phyloP scores from a whole-genome alignment of 345 rosid species.

The Eucalyptus decipiens region DNA sequence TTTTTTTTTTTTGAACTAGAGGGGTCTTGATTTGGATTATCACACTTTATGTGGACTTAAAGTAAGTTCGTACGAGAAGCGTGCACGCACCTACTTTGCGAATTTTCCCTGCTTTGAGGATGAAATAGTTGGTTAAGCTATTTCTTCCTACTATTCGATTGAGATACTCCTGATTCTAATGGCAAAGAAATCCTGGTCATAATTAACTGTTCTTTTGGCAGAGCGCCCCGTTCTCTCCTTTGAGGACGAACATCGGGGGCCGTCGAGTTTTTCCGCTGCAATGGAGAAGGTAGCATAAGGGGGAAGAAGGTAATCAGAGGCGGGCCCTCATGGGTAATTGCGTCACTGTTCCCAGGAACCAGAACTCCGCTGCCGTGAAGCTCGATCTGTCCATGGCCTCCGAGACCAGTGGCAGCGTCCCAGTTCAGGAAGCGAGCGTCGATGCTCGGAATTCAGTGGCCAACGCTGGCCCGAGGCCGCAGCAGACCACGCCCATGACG shows the following conservation, averaged over 20 bases:
- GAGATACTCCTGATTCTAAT: neutral
- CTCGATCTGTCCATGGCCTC: neutral
- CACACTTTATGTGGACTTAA: neutral
- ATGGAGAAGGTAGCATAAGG: neutral
- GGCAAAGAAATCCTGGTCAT: neutral
- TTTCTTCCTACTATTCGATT: neutral
- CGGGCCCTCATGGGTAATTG: conserved; percentile 27
- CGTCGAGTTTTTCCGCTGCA: neutral
- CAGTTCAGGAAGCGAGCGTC: neutral
- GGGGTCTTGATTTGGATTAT: neutral
- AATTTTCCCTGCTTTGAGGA: neutral
- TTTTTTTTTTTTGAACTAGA: too few species aligned
- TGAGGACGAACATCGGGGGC: neutral
- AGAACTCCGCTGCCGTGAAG: conserved; percentile 5
- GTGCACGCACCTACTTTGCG: neutral
- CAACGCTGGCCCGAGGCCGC: neutral
- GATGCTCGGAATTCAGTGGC: neutral
- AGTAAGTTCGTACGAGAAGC: neutral
- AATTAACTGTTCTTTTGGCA: conserved; percentile 11
- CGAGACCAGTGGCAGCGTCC: neutral
- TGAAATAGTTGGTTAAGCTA: neutral
- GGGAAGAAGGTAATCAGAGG: neutral
- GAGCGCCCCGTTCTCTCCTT: conserved; percentile 65
- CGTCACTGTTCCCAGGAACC: conserved; percentile 5
- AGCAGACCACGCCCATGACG: neutral